Evolutionary conservation across 768 basidiomycete species (phyloP), one percentile per base, ranked within the genome.

Genomic region (Tephrocybe sp.): DNA sequence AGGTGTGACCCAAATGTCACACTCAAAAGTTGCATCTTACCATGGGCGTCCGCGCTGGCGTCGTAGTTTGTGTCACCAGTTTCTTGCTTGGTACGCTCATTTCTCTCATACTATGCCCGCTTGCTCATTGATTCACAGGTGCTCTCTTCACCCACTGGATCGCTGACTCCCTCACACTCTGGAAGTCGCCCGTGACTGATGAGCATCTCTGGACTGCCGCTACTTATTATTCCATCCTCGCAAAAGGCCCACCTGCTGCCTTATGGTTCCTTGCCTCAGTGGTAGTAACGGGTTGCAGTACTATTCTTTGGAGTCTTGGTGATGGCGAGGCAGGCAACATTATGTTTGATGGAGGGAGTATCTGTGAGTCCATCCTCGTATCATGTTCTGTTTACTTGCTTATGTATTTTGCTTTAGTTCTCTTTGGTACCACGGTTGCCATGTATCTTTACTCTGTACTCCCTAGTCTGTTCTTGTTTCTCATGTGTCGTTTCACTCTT

Each of bases 261-360:
- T 71, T 80, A 47, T 88, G 84, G 55, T 61, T 84, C 44, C 74
- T 89, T 40, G 73, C 68, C n/a, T 71, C 72, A 15, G 68, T 90
- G 36, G 77, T 83, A 25, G 32, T 73, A 4, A 68, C 85, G 26
- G 90, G 90, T 3, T 86, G 73, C 2, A 67, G 74, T 25, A 87
- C 86, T 40, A 83, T 92, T 44, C 72, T 90, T 21, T 88, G 85
- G 84, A 92, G 88, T 66, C 73, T 92, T 55, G 74, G 81, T 28
- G 89, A 93, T 55, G 81, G 87, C 7, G 71, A 81, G 56, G 90
- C 90, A 2, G 88, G 84, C 26, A 93, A 93, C 67, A 74, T 93
- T 63, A 92, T 93, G 90, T 93, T 93, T 59, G 91, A 93, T 61
- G 90, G 91, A 21, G 91, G 87, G 45, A 92, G 90, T 66, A 85